phyloP scores from a whole-genome alignment of 345 rosid species.

The Psidium guajava region DNA sequence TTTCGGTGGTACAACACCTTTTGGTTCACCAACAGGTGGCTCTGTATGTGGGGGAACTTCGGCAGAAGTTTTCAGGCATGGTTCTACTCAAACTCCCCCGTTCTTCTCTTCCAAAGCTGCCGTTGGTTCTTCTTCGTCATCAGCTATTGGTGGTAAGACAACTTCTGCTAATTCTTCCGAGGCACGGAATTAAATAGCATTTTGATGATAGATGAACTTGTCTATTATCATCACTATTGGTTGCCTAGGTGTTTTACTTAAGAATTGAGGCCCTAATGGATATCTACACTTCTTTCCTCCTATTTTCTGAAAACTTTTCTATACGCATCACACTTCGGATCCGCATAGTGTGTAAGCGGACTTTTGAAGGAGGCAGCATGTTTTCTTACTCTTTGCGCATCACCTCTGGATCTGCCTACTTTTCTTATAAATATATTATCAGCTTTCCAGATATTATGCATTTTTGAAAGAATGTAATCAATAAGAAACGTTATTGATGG shows the following conservation, averaged over 20 bases:
- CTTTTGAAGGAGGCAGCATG: not conserved
- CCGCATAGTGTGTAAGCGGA: not conserved
- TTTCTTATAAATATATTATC: not conserved
- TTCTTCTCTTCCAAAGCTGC: conserved; percentile 53
- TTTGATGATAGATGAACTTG: not conserved
- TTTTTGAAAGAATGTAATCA: too few relatives aligned
- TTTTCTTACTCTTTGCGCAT: not conserved
- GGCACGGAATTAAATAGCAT: not conserved
- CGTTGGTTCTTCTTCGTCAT: conserved; percentile 65
- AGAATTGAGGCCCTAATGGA: not conserved
- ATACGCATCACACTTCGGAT: not conserved
- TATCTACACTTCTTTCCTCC: not conserved
- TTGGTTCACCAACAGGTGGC: conserved; percentile 62
- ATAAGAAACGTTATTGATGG: too few relatives aligned
- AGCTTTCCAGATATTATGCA: conserved; percentile 23
- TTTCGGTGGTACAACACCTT: conserved; percentile 34
- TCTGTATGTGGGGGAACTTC: conserved; percentile 77
- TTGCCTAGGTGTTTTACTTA: not conserved
- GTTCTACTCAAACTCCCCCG: conserved; percentile 49
- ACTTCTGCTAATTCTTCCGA: not conserved
- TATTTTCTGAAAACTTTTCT: not conserved
- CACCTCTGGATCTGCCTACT: not conserved
- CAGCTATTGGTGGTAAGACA: conserved; percentile 59
- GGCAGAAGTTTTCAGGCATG: conserved; percentile 54
- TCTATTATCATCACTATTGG: not conserved